phyloP scores from a whole-genome alignment of 306 rosid species.

The Mucuna pruriens region DNA sequence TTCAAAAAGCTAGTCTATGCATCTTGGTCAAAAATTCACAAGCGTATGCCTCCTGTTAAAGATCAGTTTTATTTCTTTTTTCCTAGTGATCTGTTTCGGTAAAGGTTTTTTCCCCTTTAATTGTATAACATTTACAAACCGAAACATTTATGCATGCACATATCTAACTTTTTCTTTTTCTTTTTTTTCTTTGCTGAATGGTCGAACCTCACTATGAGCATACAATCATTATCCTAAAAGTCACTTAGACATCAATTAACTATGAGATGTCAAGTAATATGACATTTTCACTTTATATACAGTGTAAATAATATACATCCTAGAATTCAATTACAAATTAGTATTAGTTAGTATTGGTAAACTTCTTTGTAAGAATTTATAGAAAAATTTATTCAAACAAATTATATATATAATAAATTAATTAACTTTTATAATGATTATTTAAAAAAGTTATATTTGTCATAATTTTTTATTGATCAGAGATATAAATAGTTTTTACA shows the following conservation, averaged over 20 bases:
- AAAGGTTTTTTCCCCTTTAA: neutral
- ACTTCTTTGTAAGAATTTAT: no score
- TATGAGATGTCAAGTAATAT: neutral
- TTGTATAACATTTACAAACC: neutral
- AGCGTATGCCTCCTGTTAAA: neutral
- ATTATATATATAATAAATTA: no score
- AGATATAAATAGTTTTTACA: no score
- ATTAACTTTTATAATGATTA: no score
- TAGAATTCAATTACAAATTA: no score
- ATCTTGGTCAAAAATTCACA: constrained; percentile 26
- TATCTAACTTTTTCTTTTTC: neutral
- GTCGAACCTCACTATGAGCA: neutral
- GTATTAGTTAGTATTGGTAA: no score
- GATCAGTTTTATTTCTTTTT: neutral
- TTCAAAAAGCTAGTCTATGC: constrained; percentile 31
- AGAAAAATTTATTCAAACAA: no score
- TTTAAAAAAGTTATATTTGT: no score
- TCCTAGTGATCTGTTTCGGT: neutral
- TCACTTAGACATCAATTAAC: neutral
- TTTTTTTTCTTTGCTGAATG: neutral
- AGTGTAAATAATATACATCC: no score
- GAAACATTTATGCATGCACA: neutral
- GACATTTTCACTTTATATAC: neutral
- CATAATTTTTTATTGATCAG: no score
- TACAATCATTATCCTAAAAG: constrained; percentile 20